Conservation (phyloP, 2,329 filamentous ascomycete genomes). For the Tympanopsis confertula region DNA sequence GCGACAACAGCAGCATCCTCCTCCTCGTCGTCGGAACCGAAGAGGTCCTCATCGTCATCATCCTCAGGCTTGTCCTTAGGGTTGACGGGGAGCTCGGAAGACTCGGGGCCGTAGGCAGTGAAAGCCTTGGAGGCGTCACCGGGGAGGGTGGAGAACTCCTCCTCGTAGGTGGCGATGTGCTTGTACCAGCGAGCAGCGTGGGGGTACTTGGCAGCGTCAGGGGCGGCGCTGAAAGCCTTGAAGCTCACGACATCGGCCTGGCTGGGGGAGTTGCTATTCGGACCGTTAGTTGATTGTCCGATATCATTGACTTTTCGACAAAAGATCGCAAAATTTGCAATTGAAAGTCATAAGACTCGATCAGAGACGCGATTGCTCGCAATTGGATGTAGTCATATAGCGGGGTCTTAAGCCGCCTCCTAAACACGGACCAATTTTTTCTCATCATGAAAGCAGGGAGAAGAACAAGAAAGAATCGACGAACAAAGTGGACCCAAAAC, state of each 20-base stretch:
- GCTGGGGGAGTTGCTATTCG: slow-evolving; percentile 44
- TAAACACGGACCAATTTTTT: slow-evolving; percentile 72
- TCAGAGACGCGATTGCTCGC: slow-evolving; percentile 2
- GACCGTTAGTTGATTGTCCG: too few species aligned
- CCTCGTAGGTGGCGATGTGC: slow-evolving; percentile 87
- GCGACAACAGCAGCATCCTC: slow-evolving; percentile 78
- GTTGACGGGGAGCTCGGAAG: slow-evolving; percentile 68
- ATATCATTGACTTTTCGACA: too few species aligned
- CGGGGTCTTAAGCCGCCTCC: slow-evolving; percentile 71
- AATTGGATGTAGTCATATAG: slow-evolving; percentile 43
- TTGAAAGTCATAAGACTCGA: too few species aligned
- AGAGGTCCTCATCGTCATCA: slow-evolving; percentile 75
- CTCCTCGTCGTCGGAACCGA: slow-evolving; percentile 87
- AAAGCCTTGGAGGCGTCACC: slow-evolving; percentile 83
- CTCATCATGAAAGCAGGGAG: slow-evolving; percentile 45
- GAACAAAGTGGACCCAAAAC: slow-evolving; percentile 6
- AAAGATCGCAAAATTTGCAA: too few species aligned
- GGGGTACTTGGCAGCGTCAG: slow-evolving; percentile 78
- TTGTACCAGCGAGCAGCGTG: slow-evolving; percentile 97
- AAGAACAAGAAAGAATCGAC: slow-evolving; percentile 3
- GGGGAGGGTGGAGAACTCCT: slow-evolving; percentile 80
- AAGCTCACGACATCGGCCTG: slow-evolving; percentile 94
- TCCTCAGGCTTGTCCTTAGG: slow-evolving; percentile 56
- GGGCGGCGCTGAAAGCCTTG: slow-evolving; percentile 72
- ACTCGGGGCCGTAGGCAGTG: slow-evolving; percentile 85